These are phyloP conservation scores for Galeopsis tetrahit DNA, from an alignment of 257 asterid genomes.

Conservation along the genomic window DNA sequence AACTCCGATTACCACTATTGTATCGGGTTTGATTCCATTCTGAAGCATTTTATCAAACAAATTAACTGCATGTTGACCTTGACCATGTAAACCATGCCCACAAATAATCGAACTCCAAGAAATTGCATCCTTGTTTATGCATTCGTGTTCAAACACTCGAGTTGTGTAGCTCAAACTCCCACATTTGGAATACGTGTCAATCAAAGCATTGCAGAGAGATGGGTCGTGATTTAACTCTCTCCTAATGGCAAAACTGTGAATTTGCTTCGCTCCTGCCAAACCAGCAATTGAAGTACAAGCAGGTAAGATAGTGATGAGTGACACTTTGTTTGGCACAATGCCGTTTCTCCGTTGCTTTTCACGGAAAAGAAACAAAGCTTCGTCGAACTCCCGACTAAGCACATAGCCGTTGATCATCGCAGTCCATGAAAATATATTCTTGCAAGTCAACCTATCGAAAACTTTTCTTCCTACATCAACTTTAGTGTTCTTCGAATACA, in stretches of 20 bases:
- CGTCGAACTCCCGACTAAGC: slow-evolving; percentile 43
- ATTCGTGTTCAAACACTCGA: slow-evolving; percentile 51
- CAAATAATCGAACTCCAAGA: slow-evolving; percentile 72
- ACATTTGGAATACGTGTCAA: slow-evolving; percentile 60
- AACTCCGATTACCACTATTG: slow-evolving; percentile 52
- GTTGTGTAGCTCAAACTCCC: slow-evolving; percentile 59
- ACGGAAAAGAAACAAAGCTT: slow-evolving; percentile 57
- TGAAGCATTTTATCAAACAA: slow-evolving; percentile 57
- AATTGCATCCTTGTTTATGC: slow-evolving; percentile 53
- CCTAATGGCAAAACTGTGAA: slow-evolving; percentile 66
- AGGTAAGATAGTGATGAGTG: slow-evolving; percentile 60
- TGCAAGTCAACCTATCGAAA: slow-evolving; percentile 46
- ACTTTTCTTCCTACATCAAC: slow-evolving; percentile 53
- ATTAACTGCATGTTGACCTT: slow-evolving; percentile 50
- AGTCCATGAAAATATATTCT: slow-evolving; percentile 69
- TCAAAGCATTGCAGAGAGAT: slow-evolving; percentile 59
- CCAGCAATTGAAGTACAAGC: slow-evolving; percentile 57
- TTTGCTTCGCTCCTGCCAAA: slow-evolving; percentile 64
- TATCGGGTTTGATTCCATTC: slow-evolving; percentile 54
- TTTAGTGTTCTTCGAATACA: slow-evolving; percentile 54
- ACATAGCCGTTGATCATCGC: slow-evolving; percentile 68
- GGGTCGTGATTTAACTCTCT: slow-evolving; percentile 45
- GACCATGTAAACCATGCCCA: slow-evolving; percentile 68
- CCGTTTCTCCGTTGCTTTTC: slow-evolving; percentile 54
- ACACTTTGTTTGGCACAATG: slow-evolving; percentile 62